Conservation (phyloP, 768 basidiomycete genomes). For the Fomitopsis pulvina region DNA sequence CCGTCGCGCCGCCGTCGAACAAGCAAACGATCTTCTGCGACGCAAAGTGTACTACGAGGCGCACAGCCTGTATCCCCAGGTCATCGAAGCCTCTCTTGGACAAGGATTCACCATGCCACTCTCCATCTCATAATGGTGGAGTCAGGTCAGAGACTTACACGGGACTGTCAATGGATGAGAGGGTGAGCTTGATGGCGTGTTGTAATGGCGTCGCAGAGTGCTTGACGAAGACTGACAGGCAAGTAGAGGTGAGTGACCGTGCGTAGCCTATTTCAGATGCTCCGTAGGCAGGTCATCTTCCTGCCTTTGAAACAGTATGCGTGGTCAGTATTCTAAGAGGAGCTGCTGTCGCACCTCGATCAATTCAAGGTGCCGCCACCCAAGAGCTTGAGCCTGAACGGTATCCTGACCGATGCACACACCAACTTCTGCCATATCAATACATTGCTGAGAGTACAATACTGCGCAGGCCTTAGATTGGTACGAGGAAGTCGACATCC, state of each 20-base stretch:
- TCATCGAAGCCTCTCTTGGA: slow-evolving; percentile 6
- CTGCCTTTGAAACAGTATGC: no score
- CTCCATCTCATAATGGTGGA: slow-evolving; percentile 4
- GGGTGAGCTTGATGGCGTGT: slow-evolving; percentile 9
- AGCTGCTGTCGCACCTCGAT: no score
- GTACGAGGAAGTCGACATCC: slow-evolving; percentile 22
- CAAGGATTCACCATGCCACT: slow-evolving; percentile 5
- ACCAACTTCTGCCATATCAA: background rate
- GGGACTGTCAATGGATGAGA: slow-evolving; percentile 8
- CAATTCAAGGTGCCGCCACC: no score
- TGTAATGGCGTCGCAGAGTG: slow-evolving; percentile 9
- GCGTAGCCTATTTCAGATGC: no score
- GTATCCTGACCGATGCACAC: no score
- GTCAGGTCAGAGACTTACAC: slow-evolving; percentile 6
- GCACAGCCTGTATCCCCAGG: slow-evolving; percentile 1
- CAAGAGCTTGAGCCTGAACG: no score
- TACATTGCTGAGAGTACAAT: background rate
- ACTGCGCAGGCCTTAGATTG: slow-evolving; percentile 23
- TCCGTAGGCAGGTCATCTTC: no score
- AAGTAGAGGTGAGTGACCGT: slow-evolving; percentile 7
- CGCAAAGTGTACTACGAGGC: slow-evolving; percentile 3
- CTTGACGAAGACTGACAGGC: slow-evolving; percentile 1
- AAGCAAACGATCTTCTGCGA: background rate
- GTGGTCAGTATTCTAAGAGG: no score
- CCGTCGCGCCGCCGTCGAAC: background rate